Evolutionary conservation across 805 yeast genomes (phyloP).

Genomic region (Candida nitratophila): DNA sequence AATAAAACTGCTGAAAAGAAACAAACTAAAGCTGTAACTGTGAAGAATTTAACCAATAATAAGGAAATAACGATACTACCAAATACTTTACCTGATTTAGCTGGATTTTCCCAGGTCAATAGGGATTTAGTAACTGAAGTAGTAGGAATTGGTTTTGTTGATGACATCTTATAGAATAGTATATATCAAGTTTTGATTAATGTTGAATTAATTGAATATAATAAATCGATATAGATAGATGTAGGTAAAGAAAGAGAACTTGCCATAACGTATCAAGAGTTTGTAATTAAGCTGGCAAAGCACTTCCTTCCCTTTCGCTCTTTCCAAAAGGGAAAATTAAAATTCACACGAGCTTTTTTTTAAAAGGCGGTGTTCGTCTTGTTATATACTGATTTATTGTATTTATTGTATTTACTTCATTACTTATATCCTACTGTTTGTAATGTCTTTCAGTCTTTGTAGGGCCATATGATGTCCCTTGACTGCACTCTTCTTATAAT

Average conservation of each 20-base stretch:
- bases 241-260: neutral
- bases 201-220: neutral
- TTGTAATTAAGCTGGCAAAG: too few relatives aligned
- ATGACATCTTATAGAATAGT: neutral
- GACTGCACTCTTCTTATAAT: conserved; percentile 54
- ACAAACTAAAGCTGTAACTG: conserved; percentile 54
- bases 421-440: neutral
- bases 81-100: conserved; percentile 68
- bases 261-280: too few relatives aligned
- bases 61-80: conserved; percentile 53
- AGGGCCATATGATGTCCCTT: conserved; percentile 55
- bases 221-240: too few relatives aligned
- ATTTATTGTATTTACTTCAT: too few relatives aligned
- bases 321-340: too few relatives aligned
- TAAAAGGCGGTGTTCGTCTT: too few relatives aligned
- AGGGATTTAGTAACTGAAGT: conserved; percentile 22
- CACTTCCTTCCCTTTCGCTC: too few relatives aligned
- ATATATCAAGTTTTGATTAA: neutral
- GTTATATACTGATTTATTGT: too few relatives aligned
- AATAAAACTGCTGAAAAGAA: conserved; percentile 54
- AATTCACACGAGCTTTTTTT: too few relatives aligned
- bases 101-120: conserved; percentile 72
- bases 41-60: conserved; percentile 54
- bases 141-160: neutral
- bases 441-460: conserved; percentile 24